Percentiles rank a stretch among this genome's conserved stretches.
These are phyloP conservation scores for Aspergillus sp. DNA, from an alignment of 2,329 filamentous ascomycete species.

Conservation along the genomic window DNA sequence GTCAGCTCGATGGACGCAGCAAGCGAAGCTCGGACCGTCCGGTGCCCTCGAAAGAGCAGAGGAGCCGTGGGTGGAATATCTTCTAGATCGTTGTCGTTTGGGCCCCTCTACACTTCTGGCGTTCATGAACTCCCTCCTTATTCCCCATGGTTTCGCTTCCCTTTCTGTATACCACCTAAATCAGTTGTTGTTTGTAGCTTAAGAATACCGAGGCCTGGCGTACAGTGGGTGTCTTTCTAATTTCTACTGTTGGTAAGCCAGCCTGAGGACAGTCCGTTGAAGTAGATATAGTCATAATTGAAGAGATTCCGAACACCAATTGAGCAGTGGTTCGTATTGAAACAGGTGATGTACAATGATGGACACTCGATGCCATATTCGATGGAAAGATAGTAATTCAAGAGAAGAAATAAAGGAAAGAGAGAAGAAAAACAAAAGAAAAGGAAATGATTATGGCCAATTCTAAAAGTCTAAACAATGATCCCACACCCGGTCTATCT, in stretches of 20 bases:
- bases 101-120: neutral
- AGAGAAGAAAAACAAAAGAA: conserved; percentile 4
- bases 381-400: conserved; percentile 1
- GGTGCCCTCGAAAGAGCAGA: conserved; percentile 34
- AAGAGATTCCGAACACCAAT: too few species aligned
- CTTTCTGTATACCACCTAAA: conserved; percentile 6
- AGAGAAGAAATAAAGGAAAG: conserved; percentile 5
- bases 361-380: neutral
- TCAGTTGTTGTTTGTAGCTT: conserved; percentile 5
- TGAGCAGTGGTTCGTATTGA: too few species aligned
- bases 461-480: conserved; percentile 15
- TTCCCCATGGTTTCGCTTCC: neutral
- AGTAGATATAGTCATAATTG: neutral
- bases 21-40: conserved; percentile 47
- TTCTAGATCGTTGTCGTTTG: conserved; percentile 31
- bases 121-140: neutral
- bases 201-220: conserved; percentile 7
- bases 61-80: conserved; percentile 42
- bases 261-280: neutral
- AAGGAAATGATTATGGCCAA: conserved; percentile 10
- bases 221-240: conserved; percentile 4
- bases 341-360: too few species aligned
- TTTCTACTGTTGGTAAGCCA: neutral
- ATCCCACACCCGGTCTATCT: conserved; percentile 26
- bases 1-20: conserved; percentile 75